Percentiles rank a stretch among this genome's conserved stretches.
phyloP scores from a whole-genome alignment of 495 filamentous ascomycete species.

The Neurospora sp. region DNA sequence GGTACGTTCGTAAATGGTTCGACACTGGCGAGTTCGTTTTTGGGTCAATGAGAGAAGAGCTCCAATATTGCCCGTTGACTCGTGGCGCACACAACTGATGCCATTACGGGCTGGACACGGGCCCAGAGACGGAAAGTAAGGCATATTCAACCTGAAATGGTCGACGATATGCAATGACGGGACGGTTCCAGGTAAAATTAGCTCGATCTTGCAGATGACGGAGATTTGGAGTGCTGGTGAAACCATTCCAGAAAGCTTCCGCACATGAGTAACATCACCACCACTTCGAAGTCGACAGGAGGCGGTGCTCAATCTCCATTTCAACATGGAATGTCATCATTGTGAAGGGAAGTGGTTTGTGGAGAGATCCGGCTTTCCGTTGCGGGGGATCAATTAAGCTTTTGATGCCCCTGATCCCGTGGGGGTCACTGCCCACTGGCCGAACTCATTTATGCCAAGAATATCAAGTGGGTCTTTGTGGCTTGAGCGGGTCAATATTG shows the following conservation, averaged over 20 bases:
- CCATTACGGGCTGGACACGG: background rate
- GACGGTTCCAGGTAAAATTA: background rate
- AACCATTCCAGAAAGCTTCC: background rate
- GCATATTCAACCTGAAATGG: background rate
- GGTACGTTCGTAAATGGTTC: background rate
- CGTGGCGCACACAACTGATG: background rate
- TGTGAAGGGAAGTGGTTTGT: background rate
- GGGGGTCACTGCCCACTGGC: background rate
- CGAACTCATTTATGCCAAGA: constrained; percentile 2
- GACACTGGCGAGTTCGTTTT: background rate
- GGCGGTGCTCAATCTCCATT: background rate
- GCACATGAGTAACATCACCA: background rate
- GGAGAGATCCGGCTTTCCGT: background rate
- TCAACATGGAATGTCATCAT: background rate
- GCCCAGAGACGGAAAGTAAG: background rate
- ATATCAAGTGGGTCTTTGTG: background rate
- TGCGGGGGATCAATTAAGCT: constrained; percentile 12
- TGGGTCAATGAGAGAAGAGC: background rate
- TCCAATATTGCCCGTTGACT: background rate
- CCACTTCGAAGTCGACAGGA: background rate
- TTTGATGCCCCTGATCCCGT: constrained; percentile 2
- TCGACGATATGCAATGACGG: background rate
- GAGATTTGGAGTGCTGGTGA: background rate
- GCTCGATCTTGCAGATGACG: background rate
- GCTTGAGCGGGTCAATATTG: constrained; percentile 4